These are phyloP conservation scores for Ilex asprella DNA, from an alignment of 257 asterid genomes.

Conservation along the genomic window DNA sequence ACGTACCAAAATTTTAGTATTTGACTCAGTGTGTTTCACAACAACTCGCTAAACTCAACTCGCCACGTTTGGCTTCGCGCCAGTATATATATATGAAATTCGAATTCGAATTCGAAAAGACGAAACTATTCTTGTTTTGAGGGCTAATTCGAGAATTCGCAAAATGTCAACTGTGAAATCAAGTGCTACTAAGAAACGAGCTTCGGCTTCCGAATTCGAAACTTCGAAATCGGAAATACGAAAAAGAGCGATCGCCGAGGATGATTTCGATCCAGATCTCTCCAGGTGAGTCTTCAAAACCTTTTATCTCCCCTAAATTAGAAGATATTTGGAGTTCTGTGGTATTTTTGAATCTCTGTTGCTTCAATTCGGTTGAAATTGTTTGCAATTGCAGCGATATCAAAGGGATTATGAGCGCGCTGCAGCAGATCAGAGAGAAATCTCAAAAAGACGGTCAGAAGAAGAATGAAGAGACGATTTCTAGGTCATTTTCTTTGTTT, in stretches of 20 bases:
- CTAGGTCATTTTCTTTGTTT: constrained; percentile 45
- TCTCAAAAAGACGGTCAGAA: constrained; percentile 80
- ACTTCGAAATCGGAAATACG: constrained; percentile 47
- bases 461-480: constrained; percentile 89
- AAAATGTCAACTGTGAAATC: constrained; percentile 58
- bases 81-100: too few species aligned
- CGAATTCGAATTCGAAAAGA: too few species aligned
- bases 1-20: too few species aligned
- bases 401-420: constrained; percentile 80
- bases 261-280: constrained; percentile 71
- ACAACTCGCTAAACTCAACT: too few species aligned
- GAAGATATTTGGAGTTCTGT: not conserved
- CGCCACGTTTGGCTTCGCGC: too few species aligned
- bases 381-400: constrained; percentile 50
- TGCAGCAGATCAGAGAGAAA: constrained; percentile 81
- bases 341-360: not conserved
- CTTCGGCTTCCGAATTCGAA: constrained; percentile 45
- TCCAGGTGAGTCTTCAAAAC: constrained; percentile 41
- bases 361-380: constrained; percentile 5
- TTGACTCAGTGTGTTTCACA: too few species aligned
- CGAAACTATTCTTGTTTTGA: too few species aligned
- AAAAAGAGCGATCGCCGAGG: constrained; percentile 47
- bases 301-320: not conserved
- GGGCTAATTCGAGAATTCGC: not conserved
- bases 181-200: constrained; percentile 28